phyloP scores from a whole-genome alignment of 257 asterid genomes.

The Fraxinus excelsior region DNA sequence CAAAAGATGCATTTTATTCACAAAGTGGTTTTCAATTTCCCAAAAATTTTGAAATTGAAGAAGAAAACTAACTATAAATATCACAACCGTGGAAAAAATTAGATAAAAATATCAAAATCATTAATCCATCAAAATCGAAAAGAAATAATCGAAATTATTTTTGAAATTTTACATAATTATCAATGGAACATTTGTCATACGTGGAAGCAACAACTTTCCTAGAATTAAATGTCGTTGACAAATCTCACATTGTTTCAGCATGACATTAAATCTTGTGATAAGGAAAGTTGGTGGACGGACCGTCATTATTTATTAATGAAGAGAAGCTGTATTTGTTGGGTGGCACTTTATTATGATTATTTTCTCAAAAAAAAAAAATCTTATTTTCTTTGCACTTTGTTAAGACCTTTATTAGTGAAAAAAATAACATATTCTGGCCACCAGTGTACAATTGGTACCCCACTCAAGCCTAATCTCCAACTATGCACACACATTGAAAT shows the following conservation, averaged over 20 bases:
- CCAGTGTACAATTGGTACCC: background rate
- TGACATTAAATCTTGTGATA: background rate
- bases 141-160: too few relatives aligned
- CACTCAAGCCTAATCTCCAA: background rate
- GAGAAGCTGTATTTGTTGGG: background rate
- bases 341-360: background rate
- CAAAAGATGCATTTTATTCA: background rate
- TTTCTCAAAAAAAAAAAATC: too few relatives aligned
- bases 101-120: too few relatives aligned
- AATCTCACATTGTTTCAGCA: background rate
- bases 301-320: too few relatives aligned
- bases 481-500: background rate
- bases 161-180: background rate
- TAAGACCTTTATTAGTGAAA: background rate
- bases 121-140: background rate
- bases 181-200: background rate
- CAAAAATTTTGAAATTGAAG: background rate
- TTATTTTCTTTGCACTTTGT: background rate
- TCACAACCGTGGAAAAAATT: too few relatives aligned
- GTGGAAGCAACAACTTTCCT: background rate
- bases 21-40: too few relatives aligned
- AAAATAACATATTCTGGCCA: background rate
- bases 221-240: background rate
- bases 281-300: background rate
- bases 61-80: too few relatives aligned